Evolutionary conservation across 441 rosid species (phyloP).

Genomic region (Aquilaria agallochum): DNA sequence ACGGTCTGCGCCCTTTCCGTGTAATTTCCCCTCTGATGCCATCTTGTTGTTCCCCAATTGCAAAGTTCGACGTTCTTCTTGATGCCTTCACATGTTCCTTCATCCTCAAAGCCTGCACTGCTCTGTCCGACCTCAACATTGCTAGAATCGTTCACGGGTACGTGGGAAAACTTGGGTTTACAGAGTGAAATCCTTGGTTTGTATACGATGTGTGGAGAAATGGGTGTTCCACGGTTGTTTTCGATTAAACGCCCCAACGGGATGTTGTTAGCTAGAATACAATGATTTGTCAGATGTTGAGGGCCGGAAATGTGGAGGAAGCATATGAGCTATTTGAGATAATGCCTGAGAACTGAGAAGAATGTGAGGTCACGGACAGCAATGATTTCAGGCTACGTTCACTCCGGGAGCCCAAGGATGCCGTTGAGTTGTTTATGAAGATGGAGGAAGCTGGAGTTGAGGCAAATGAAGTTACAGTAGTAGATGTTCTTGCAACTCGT

Average conservation of each 20-base stretch:
- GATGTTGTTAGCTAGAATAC: constrained; percentile 40
- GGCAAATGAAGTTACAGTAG: constrained; percentile 31
- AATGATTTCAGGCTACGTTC: constrained; percentile 8
- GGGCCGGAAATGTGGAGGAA: constrained; percentile 21
- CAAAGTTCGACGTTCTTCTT: constrained; percentile 25
- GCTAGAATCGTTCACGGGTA: constrained; percentile 30
- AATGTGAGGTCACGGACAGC: constrained; percentile 36
- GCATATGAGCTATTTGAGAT: constrained; percentile 19
- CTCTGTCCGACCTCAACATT: constrained; percentile 14
- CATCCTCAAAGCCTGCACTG: constrained; percentile 30
- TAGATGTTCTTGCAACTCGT: constrained; percentile 34
- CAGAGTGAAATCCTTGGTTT: constrained; percentile 27
- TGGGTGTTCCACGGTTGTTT: constrained; percentile 26
- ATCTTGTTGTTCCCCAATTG: constrained; percentile 24
- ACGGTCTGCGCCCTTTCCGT: no score
- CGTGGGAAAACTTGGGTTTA: constrained; percentile 36
- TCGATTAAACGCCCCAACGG: constrained; percentile 36
- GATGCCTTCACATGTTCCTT: constrained; percentile 39
- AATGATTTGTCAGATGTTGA: constrained; percentile 24
- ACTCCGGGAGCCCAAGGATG: constrained; percentile 34
- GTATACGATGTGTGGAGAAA: constrained; percentile 30
- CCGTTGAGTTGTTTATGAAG: constrained; percentile 27
- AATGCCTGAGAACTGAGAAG: constrained; percentile 38
- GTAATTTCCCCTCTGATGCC: constrained; percentile 25
- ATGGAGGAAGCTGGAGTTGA: constrained; percentile 24